phyloP scores from a whole-genome alignment of 2,329 filamentous ascomycete genomes.

The Talaromyces sp. region DNA sequence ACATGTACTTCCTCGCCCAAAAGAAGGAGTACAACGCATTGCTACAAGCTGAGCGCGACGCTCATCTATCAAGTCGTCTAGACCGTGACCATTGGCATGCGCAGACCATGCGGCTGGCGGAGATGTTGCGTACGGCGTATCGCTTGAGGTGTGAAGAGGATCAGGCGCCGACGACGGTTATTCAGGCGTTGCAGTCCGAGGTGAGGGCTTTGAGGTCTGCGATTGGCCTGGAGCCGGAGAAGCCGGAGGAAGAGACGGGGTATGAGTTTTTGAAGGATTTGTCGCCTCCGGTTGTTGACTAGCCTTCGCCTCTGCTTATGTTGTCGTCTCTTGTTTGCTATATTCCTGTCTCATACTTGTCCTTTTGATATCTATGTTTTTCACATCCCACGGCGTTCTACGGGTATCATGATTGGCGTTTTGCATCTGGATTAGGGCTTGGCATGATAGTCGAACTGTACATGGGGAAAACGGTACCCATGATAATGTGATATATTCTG shows the following conservation, averaged over 20 bases:
- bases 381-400: constrained; percentile 11
- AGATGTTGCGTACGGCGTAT: constrained; percentile 51
- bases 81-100: constrained; percentile 52
- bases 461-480: constrained; percentile 11
- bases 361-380: not conserved
- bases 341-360: not conserved
- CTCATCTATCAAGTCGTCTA: constrained; percentile 49
- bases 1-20: constrained; percentile 48
- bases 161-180: constrained; percentile 43
- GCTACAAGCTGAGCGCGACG: constrained; percentile 51
- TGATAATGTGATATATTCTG: constrained; percentile 1
- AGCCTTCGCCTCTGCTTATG: constrained; percentile 7
- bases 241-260: constrained; percentile 50
- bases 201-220: constrained; percentile 50
- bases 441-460: not conserved
- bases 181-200: constrained; percentile 50
- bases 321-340: not conserved
- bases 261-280: constrained; percentile 50
- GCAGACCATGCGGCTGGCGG: constrained; percentile 48
- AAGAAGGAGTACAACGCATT: constrained; percentile 52
- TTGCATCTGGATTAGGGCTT: not conserved
- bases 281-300: constrained; percentile 36
- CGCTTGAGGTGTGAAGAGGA: constrained; percentile 51
- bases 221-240: constrained; percentile 50
- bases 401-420: not conserved